Evolutionary conservation across 805 yeast species (phyloP).

Genomic region (Saturnispora gosingensis): DNA sequence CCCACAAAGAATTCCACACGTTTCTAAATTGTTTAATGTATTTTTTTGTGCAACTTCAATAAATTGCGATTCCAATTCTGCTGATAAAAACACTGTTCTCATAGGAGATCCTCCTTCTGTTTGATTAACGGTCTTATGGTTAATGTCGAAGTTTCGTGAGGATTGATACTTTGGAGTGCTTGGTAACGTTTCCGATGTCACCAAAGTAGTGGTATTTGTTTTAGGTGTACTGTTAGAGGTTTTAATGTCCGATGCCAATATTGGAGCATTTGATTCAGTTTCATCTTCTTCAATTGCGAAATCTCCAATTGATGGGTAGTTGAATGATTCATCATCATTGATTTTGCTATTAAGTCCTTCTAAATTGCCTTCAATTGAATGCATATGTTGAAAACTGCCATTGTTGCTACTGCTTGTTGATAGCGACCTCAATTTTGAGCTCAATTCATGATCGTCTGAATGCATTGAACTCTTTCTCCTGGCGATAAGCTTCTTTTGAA

Average conservation of each 20-base stretch:
- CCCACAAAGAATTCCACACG: constrained; percentile 62
- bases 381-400: neutral
- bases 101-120: constrained; percentile 52
- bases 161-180: neutral
- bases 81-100: constrained; percentile 43
- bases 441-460: constrained; percentile 13
- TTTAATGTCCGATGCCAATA: neutral
- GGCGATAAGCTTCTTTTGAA: constrained; percentile 6
- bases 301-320: constrained; percentile 16
- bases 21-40: constrained; percentile 44
- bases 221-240: neutral
- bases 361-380: constrained; percentile 2
- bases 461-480: constrained; percentile 14
- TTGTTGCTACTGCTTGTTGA: constrained; percentile 13
- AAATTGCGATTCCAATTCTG: constrained; percentile 33
- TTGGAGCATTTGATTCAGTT: neutral
- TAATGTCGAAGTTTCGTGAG: constrained; percentile 10
- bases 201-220: neutral
- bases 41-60: constrained; percentile 39
- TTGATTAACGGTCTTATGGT: constrained; percentile 32
- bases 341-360: neutral
- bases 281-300: constrained; percentile 12
- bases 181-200: neutral
- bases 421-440: constrained; percentile 19
- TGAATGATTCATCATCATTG: neutral